A percentile compares a stretch with the other conserved stretches of the same genome.
These are phyloP conservation scores for Colletotrichum tofieldiae DNA, from an alignment of 2,329 filamentous ascomycete genomes.

Conservation along the genomic window DNA sequence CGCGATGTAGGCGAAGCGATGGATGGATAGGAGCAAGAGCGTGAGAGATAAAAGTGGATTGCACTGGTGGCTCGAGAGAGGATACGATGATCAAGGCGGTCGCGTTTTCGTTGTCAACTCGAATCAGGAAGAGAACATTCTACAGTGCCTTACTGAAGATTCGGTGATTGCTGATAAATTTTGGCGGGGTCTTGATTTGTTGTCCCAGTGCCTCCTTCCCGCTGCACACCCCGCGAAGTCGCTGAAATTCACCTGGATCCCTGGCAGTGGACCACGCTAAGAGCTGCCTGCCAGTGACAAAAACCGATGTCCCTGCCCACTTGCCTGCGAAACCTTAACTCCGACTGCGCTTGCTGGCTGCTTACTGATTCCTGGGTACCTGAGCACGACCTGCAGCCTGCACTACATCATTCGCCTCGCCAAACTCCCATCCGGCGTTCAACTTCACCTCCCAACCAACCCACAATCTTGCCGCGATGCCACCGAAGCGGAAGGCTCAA, in stretches of 20 bases:
- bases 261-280: conserved; percentile 21
- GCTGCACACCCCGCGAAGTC: conserved; percentile 32
- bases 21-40: too few species aligned
- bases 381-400: background rate
- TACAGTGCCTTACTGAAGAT: conserved; percentile 19
- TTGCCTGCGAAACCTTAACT: conserved; percentile 2
- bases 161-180: conserved; percentile 43
- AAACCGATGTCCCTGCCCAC: background rate
- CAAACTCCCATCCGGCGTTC: background rate
- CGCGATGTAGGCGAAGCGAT: background rate
- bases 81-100: background rate
- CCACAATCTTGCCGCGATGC: conserved; percentile 64
- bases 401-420: conserved; percentile 32
- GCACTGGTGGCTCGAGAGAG: background rate
- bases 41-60: background rate
- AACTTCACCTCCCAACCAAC: conserved; percentile 4
- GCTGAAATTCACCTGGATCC: conserved; percentile 4
- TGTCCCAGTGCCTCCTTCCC: conserved; percentile 25
- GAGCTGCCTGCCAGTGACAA: conserved; percentile 20
- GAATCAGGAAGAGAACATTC: conserved; percentile 25
- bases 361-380: background rate
- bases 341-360: conserved; percentile 2
- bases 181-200: conserved; percentile 40
- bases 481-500: conserved; percentile 79
- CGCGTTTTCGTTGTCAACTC: conserved; percentile 1